phyloP scores from a whole-genome alignment of 345 rosid species.

The Adansonia digitata region DNA sequence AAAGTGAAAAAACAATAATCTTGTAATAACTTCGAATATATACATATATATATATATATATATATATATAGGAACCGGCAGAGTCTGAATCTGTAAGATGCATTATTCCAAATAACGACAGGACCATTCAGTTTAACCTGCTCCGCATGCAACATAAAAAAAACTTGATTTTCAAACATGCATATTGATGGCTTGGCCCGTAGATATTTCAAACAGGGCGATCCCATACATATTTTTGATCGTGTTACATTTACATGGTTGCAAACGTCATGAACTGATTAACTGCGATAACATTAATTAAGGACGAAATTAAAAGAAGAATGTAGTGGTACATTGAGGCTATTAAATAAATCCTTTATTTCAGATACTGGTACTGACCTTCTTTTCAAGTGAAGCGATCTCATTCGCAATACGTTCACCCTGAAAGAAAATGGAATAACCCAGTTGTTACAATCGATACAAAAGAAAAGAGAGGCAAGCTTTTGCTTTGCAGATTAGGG shows the following conservation, averaged over 20 bases:
- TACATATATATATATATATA: too few relatives aligned
- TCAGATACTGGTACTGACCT: slow-evolving; percentile 34
- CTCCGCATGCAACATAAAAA: neutral
- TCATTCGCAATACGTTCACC: slow-evolving; percentile 39
- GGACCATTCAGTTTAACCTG: neutral
- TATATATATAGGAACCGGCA: too few relatives aligned
- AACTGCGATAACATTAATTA: too few relatives aligned
- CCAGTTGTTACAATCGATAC: neutral
- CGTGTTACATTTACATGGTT: too few relatives aligned
- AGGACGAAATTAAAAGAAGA: too few relatives aligned
- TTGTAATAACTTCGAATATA: neutral
- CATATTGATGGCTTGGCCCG: neutral
- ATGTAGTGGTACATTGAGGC: too few relatives aligned
- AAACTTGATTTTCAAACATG: neutral
- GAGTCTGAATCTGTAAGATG: too few relatives aligned
- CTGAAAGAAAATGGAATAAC: slow-evolving; percentile 23
- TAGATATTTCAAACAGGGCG: too few relatives aligned
- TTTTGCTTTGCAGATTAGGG: neutral
- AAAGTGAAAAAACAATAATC: neutral
- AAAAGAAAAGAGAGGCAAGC: neutral
- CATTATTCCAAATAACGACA: too few relatives aligned
- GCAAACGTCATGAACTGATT: too few relatives aligned
- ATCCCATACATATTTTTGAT: too few relatives aligned
- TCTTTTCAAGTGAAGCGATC: slow-evolving; percentile 42
- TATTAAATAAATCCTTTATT: too few relatives aligned